A percentile compares a stretch with the other conserved stretches of the same genome.
Conservation (phyloP, 306 rosid species). For the Arachis hypogaea region DNA sequence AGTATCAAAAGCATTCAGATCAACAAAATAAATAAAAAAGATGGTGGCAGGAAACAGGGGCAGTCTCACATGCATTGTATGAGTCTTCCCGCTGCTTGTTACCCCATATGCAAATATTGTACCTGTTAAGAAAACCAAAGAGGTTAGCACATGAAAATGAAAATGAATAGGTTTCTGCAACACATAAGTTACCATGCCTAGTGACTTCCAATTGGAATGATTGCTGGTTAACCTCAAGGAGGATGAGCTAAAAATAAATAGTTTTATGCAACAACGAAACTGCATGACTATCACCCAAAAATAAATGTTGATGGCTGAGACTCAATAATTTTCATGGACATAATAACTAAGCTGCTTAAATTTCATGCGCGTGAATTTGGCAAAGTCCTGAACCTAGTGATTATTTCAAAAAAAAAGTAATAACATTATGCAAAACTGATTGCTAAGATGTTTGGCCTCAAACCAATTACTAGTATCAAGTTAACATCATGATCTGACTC, state of each 20-base stretch:
- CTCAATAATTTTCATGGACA: constrained; percentile 29
- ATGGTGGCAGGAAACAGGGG: constrained; percentile 36
- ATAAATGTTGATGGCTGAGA: neutral
- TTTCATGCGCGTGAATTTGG: constrained; percentile 8
- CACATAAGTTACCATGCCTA: constrained; percentile 19
- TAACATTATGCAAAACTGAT: constrained; percentile 13
- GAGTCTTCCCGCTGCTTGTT: constrained; percentile 99
- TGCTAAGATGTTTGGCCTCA: constrained; percentile 25
- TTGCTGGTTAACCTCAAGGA: constrained; percentile 37
- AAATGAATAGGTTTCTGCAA: constrained; percentile 30
- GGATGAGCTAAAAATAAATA: constrained; percentile 24
- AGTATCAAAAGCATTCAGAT: constrained; percentile 23
- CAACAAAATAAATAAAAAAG: neutral
- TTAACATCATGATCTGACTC: constrained; percentile 24
- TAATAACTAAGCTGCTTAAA: constrained; percentile 12
- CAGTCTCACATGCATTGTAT: constrained; percentile 95
- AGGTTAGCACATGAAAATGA: neutral
- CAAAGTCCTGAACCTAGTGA: constrained; percentile 33
- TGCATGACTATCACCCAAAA: constrained; percentile 6
- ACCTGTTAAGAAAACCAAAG: constrained; percentile 59
- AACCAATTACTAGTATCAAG: constrained; percentile 13
- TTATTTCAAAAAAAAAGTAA: constrained; percentile 34
- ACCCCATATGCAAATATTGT: constrained; percentile 98
- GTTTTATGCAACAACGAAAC: constrained; percentile 36
- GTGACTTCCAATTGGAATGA: constrained; percentile 27